Percentiles rank a stretch among this genome's conserved stretches.
Conservation (phyloP, 2,329 filamentous ascomycete genomes). For the Penicillium sp. region DNA sequence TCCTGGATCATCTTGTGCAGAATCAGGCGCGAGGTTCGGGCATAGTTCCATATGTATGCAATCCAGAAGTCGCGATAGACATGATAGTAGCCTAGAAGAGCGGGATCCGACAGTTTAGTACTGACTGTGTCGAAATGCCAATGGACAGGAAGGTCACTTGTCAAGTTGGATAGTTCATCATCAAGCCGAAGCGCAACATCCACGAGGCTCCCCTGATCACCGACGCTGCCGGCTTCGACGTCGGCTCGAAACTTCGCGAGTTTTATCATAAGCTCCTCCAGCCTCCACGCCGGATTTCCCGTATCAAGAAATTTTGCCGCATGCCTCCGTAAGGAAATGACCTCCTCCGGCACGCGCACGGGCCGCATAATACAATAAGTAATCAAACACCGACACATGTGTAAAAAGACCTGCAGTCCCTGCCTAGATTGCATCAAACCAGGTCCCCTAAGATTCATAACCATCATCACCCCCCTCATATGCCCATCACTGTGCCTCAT, state of each 20-base stretch:
- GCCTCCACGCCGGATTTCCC: slow-evolving; percentile 1
- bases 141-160: background rate
- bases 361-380: slow-evolving; percentile 18
- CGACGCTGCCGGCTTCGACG: background rate
- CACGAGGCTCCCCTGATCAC: background rate
- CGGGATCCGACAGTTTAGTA: background rate
- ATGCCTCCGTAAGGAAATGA: slow-evolving; percentile 4
- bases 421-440: slow-evolving; percentile 13
- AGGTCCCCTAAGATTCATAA: slow-evolving; percentile 10
- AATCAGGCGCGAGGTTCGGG: slow-evolving; percentile 21
- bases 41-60: slow-evolving; percentile 21
- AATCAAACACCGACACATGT: slow-evolving; percentile 20
- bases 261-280: slow-evolving; percentile 1
- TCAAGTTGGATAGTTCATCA: background rate
- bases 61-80: slow-evolving; percentile 22
- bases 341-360: slow-evolving; percentile 10
- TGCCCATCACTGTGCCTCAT: slow-evolving; percentile 17
- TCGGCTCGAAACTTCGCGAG: slow-evolving; percentile 6
- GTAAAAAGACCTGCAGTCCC: slow-evolving; percentile 22
- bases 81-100: slow-evolving; percentile 11
- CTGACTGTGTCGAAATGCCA: background rate
- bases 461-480: slow-evolving; percentile 19
- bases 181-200: slow-evolving; percentile 3
- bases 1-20: slow-evolving; percentile 19
- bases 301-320: slow-evolving; percentile 1